phyloP scores from a whole-genome alignment of 345 rosid genomes.

The Brassica napus region DNA sequence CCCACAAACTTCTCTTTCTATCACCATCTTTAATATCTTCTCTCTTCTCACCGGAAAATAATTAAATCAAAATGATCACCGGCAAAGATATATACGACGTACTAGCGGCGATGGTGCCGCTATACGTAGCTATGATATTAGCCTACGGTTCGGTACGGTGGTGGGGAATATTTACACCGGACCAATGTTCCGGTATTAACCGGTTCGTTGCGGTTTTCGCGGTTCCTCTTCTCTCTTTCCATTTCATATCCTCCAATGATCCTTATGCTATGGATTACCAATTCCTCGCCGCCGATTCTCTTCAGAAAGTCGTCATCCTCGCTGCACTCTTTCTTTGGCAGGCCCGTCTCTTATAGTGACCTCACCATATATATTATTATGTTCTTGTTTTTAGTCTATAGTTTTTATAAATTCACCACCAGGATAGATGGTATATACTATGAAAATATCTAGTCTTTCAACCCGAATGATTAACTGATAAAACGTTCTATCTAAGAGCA shows the following conservation, averaged over 20 bases:
- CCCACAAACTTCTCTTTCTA: background rate
- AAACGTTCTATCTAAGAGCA: background rate
- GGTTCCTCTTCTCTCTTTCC: conserved; percentile 81
- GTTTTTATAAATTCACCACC: background rate
- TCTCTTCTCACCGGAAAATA: conserved; percentile 20
- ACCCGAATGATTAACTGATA: background rate
- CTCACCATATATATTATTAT: background rate
- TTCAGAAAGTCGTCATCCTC: conserved; percentile 72
- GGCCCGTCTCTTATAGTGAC: conserved; percentile 27
- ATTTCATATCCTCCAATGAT: conserved; percentile 74
- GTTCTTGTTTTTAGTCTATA: background rate
- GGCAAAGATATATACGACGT: conserved; percentile 80
- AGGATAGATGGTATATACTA: background rate
- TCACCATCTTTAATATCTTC: conserved; percentile 5
- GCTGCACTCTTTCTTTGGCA: conserved; percentile 72
- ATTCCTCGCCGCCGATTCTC: conserved; percentile 81
- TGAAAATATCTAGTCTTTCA: background rate
- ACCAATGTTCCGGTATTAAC: conserved; percentile 86
- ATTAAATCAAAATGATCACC: conserved; percentile 51
- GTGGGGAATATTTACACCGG: conserved; percentile 90
- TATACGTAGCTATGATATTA: conserved; percentile 82
- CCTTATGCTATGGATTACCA: conserved; percentile 80
- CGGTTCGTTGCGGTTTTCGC: conserved; percentile 87
- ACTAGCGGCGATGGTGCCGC: conserved; percentile 79
- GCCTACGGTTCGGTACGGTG: conserved; percentile 89